phyloP scores from a whole-genome alignment of 371 early-diverging fungal species.

The Thermomucor indicae-seudaticae region DNA sequence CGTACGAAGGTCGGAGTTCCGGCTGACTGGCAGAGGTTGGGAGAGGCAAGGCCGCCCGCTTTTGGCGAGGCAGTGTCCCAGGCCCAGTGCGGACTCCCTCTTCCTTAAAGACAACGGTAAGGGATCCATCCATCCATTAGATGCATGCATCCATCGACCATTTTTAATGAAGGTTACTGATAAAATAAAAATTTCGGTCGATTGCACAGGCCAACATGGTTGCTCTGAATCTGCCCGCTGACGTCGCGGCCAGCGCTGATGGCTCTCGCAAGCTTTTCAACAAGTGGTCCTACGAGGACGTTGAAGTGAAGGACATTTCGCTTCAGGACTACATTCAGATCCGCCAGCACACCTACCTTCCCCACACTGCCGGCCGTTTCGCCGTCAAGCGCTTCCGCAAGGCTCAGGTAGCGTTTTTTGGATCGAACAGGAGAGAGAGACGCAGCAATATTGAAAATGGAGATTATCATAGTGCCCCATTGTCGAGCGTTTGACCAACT shows the following conservation, averaged over 20 bases:
- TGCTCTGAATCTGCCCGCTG: conserved; percentile 65
- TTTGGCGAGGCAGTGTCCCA: no score
- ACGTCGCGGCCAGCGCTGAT: conserved; percentile 57
- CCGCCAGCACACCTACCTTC: conserved; percentile 92
- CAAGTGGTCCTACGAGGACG: conserved; percentile 95
- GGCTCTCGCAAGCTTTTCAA: conserved; percentile 80
- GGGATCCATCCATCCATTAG: no score
- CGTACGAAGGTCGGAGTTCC: no score
- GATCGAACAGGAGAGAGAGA: neutral
- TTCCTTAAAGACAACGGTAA: no score
- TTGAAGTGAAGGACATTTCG: conserved; percentile 95
- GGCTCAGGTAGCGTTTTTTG: conserved; percentile 67
- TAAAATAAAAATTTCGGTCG: neutral
- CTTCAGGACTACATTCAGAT: conserved; percentile 95
- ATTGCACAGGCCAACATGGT: conserved; percentile 46
- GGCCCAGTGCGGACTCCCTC: no score
- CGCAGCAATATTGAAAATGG: neutral
- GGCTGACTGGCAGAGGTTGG: no score
- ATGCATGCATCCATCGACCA: no score
- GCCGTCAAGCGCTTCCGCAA: conserved; percentile 98
- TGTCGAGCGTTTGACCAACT: conserved; percentile 99
- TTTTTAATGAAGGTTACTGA: no score
- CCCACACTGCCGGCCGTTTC: conserved; percentile 99
- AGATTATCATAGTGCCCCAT: conserved; percentile 83
- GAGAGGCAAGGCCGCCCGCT: no score